Base-by-base conservation (phyloP, 148 eudicot species). In the Pouteria glomerata region DNA sequence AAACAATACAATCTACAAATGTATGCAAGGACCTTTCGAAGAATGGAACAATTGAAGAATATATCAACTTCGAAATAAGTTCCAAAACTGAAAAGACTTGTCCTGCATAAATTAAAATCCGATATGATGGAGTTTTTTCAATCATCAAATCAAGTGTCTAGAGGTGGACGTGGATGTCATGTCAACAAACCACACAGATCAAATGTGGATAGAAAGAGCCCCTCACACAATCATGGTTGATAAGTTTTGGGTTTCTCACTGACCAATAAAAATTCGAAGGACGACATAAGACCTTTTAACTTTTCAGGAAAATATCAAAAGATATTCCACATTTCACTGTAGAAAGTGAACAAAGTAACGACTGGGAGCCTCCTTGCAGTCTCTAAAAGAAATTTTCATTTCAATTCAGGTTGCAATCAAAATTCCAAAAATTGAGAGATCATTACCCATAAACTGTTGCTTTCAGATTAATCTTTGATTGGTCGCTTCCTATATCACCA, bases 381-480 rank as follows among this genome's bases (percentile, higher is more conserved):
- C 57, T 30, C 57, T 2, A 66, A 52, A 12, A 3, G 8, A 12
- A 63, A 65, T 2, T 51, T 27, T 19, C 26, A 65, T 65, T 45
- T 45, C 35, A 15, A 48, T 24, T 26, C 33, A 64, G 68, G 34
- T 6, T n/a, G 31, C 3, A 10, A 6, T 12, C 11, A 67, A 67
- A 66, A 66, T 21, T 13, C 16, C 15, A 26, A 68, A 16, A 6
- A 3, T 14, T 16, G 7, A 29, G 39, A 48, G 58, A 57, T 31
- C 41, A 58, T 23, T 78, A 89, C 97, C 92, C 87, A 75, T 87
- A 89, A 53, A 83, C 76, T 8, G 84, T 84, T 70, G 89, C 89
- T 70, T 79, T 86, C 48, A 92, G 79, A 77, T 92, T 86, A 66
- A 89, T 89, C 83, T 92, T 92, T 41, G 88, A 81, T 55, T 47